Base-by-base conservation (phyloP, 2,329 filamentous ascomycete species). In the Cordyceps cicadae region DNA sequence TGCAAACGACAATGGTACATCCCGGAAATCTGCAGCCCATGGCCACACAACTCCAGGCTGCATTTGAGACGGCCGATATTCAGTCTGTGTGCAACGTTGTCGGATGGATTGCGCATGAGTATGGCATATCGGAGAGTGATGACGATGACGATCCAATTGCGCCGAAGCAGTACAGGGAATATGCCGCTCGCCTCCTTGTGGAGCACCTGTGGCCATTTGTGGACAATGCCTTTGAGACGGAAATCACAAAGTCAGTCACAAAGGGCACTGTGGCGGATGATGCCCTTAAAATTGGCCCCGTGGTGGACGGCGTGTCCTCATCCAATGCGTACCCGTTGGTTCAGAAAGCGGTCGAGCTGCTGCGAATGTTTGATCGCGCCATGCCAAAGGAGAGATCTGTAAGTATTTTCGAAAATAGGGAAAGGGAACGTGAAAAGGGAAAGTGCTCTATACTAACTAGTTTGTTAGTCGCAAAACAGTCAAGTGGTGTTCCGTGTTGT, bases 401-500 rank as follows among this genome's bases (percentile, higher is more conserved):
- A 74, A 74, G 81, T 76, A 9, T 5, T n/a, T 1, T 7, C 12
- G 1, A 14, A 15, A 11, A 5, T 12, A 12, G 17, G 3, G 2
- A n/a, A 11, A 8, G 34, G 3, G 2, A n/a, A 9, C 7, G 34
- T 5, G 9, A n/a, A n/a, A 24, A 24, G 24, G 3, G 2, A 12
- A 5, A 8, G 34, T 6, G 9, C 5, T 11, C 15, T 1, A 3
- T 15, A 14, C 69, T 68, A 34, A 70, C 62, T 14, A 7, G 11
- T 2, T 26, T 14, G 8, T 26, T 12, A 72, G 70, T 64, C 67
- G 19, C 71, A 81, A 64, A 81, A 81, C 60, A 84, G 80, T 55
- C 75, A 80, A 0, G 79, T 85, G 1, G 76, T 86, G 5, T 85
- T 82, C 70, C 81, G 78, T 59, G 94, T 97, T 65, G 90, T 99